A percentile compares a stretch with the other conserved stretches of the same genome.
Evolutionary conservation across 202 grass and related monocot genomes (phyloP).

Genomic region (Setaria viridis): DNA sequence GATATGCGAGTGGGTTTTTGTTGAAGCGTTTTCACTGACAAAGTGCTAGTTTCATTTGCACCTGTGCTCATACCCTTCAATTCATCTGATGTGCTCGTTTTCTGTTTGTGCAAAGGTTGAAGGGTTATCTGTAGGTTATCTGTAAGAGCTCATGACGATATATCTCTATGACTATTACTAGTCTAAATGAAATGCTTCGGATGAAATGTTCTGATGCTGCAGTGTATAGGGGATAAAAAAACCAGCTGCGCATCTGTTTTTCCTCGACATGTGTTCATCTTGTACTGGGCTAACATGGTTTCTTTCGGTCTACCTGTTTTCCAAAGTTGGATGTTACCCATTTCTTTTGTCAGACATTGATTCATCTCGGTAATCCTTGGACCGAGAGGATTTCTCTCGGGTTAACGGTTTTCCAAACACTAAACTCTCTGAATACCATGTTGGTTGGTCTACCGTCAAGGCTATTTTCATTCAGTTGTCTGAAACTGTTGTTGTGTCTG

Average conservation of each 20-base stretch:
- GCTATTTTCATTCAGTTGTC: neutral
- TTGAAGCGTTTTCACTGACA: neutral
- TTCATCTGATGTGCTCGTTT: neutral
- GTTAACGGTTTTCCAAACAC: neutral
- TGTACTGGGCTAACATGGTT: neutral
- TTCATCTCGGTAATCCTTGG: neutral
- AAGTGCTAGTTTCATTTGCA: neutral
- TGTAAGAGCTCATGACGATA: neutral
- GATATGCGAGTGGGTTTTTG: neutral
- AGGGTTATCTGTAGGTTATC: neutral
- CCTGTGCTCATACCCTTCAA: neutral
- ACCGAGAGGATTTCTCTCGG: neutral
- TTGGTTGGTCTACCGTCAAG: constrained; percentile 22
- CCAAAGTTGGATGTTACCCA: neutral
- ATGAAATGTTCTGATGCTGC: neutral
- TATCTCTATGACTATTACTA: neutral
- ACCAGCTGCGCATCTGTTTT: neutral
- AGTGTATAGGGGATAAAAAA: neutral
- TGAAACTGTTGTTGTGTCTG: neutral
- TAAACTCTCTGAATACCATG: constrained; percentile 21
- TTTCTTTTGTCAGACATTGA: neutral
- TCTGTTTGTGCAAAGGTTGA: neutral
- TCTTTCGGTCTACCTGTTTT: too few relatives aligned
- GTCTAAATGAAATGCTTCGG: neutral
- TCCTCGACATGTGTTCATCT: neutral